Evolutionary conservation across 768 basidiomycete species (phyloP).

Genomic region (Kondoa subrosea): DNA sequence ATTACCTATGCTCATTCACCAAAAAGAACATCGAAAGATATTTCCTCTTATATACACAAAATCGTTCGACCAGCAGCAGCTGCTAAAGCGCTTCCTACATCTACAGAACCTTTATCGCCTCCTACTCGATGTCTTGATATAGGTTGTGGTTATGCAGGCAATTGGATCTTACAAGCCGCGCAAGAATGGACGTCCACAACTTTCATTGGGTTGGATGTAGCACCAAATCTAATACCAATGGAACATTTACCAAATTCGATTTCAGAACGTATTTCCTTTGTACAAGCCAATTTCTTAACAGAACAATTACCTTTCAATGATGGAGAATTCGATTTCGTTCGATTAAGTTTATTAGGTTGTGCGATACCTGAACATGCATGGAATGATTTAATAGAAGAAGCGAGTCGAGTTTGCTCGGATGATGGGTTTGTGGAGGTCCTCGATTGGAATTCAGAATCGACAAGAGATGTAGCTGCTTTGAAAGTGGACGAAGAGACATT

Average conservation of each 20-base stretch:
- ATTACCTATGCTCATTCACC: neutral
- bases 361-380: neutral
- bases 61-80: neutral
- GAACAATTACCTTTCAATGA: slow-evolving; percentile 4
- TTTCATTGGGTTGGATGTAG: neutral
- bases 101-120: neutral
- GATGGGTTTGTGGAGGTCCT: neutral
- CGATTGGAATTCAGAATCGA: neutral
- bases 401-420: neutral
- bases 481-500: neutral
- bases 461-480: neutral
- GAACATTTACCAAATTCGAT: neutral
- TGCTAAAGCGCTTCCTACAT: neutral
- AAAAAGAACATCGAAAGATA: neutral
- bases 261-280: neutral
- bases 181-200: neutral
- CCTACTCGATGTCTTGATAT: neutral
- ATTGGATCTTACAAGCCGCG: neutral
- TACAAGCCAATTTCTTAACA: neutral
- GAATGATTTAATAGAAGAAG: neutral
- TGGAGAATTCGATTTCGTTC: slow-evolving; percentile 1
- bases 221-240: neutral
- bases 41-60: neutral
- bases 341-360: neutral
- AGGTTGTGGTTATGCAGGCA: neutral